Base-by-base conservation (phyloP, 495 filamentous ascomycete genomes). In the Penicillium diatomitis region DNA sequence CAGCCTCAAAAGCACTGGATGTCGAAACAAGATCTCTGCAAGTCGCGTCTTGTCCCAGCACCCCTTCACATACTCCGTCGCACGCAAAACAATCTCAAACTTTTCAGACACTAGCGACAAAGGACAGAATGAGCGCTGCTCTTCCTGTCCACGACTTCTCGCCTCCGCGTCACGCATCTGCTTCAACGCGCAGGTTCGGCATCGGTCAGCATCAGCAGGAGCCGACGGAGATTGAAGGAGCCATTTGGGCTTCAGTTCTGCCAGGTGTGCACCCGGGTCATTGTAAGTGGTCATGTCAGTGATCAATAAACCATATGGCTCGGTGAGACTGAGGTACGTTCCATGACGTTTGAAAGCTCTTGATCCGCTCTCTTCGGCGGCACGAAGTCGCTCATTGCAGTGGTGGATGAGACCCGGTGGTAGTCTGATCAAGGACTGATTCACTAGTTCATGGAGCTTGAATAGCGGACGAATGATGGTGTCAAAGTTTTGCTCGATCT, bases 181-280 rank as follows among this genome's bases (percentile, higher is more conserved):
- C 38, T 82, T 70, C 12, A 88, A 62, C 3, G 92, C 92, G 63
- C 92, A 98, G 1, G 86, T 95, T 4, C 92, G 83, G 65, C 92
- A 98, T 28, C 90, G 74, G 20, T 60, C 75, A 10, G 86, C 76
- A 4, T 66, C 54, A 0, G 55, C 5, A 2, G 89, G 90, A 0
- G 90, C 90, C 28, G 79, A 81, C 2, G 86, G 88, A 0, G 87
- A 92, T 53, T 91, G 90, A 5, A 75, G 61, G 2, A 96, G 79
- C 92, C 92, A 98, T 65, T 98, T 98, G 5, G 91, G 89, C 58
- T 98, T 98, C 56, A 97, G 81, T 63, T 98, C 87, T 27, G 89
- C 67, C 0, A 82, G 57, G 0, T 73, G 65, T 12, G 78, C 70
- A 12, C 54, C 65, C 6, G 68, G 57, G n/a, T 69, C 63, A 8